Base-by-base conservation (phyloP, 169 alveolate species). In the Cryptosporidium parvum region DNA sequence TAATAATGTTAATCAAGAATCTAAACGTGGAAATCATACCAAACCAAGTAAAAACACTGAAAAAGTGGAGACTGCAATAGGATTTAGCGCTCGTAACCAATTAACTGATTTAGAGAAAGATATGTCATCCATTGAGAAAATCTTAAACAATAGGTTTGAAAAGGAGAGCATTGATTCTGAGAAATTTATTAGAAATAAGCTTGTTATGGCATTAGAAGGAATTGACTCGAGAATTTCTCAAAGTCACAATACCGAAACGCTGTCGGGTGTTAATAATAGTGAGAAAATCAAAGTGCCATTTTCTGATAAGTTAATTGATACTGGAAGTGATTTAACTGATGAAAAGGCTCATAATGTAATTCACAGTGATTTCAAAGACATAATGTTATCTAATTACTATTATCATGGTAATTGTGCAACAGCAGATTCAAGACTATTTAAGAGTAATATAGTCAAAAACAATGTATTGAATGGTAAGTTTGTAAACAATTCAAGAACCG, bases 41-140 rank as follows among this genome's bases (percentile, higher is more conserved):
- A 48, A 48, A 2, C 21, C 56, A 48, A 3, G 56, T 48, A 48
- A 16, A 48, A 48, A 5, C 23, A 48, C 2, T 14, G 56, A 48
- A 16, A 16, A 12, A 12, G 18, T 21, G 12, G 56, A 48, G 3
- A 21, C 18, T 48, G 18, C 12, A 12, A 4, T 0, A 14, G 18
- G 56, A 12, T 48, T 48, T 48, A 48, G 23, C 21, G 56, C 23
- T 48, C 56, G n/a, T 14, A 48, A 48, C 56, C 56, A 16, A 48
- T 14, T 48, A 14, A 21, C 26, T 59, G 75, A 67, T 67, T 67
- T 67, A 37, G 56, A 67, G 29, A 18, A 67, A 31, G 75, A 67
- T 67, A 67, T 67, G 75, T 67, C 75, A 3, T 67, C 75, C 5
- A 67, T 67, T 67, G 53, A 67, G 26, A 67, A 67, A 37, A 67